A percentile compares a stretch with the other conserved stretches of the same genome.
phyloP scores from a whole-genome alignment of 805 yeast species.

The Saccharomycopsis amapae region DNA sequence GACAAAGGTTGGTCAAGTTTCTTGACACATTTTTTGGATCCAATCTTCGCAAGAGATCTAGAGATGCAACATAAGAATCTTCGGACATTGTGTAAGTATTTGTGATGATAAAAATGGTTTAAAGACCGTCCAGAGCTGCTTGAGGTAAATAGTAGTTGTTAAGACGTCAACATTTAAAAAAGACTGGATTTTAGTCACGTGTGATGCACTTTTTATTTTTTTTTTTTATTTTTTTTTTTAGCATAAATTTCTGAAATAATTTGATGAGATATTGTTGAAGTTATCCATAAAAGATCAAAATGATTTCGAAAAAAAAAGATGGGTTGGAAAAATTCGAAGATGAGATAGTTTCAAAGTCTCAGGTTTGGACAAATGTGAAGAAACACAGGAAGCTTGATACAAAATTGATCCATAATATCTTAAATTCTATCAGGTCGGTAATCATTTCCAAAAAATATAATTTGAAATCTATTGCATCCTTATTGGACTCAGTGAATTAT shows the following conservation, averaged over 20 bases:
- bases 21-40: constrained; percentile 54
- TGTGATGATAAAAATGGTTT: too few species aligned
- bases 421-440: background rate
- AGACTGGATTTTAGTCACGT: too few species aligned
- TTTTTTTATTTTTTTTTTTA: too few species aligned
- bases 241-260: background rate
- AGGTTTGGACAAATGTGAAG: too few species aligned
- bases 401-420: background rate
- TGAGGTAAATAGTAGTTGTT: too few species aligned
- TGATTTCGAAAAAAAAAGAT: too few species aligned
- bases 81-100: constrained; percentile 27
- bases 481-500: constrained; percentile 1
- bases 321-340: background rate
- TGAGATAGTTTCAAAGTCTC: too few species aligned
- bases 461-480: background rate
- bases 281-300: background rate
- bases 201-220: too few species aligned
- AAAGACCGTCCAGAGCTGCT: too few species aligned
- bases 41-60: constrained; percentile 69
- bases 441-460: background rate
- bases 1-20: constrained; percentile 41
- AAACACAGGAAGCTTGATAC: background rate
- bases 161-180: too few species aligned
- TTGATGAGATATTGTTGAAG: background rate
- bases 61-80: constrained; percentile 65